phyloP scores from a whole-genome alignment of 306 rosid species.

The Vicia sativa region DNA sequence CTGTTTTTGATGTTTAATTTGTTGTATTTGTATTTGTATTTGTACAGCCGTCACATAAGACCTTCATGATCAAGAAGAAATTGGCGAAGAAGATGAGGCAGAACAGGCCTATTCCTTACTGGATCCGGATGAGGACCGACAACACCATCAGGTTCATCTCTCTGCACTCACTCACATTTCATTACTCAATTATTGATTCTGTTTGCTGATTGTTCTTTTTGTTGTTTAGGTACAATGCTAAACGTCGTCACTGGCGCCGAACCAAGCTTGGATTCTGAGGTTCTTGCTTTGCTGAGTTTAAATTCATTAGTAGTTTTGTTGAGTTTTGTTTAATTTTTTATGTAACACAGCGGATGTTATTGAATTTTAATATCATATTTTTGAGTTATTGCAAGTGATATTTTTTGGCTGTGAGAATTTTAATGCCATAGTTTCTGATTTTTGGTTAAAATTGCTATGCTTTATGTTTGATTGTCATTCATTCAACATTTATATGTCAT shows the following conservation, averaged over 20 bases:
- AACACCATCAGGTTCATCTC: constrained; percentile 69
- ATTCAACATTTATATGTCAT: no score
- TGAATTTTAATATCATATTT: constrained; percentile 8
- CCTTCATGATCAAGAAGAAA: constrained; percentile 86
- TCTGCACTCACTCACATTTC: neutral
- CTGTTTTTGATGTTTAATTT: constrained; percentile 1
- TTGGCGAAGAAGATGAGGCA: constrained; percentile 95
- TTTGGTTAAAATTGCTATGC: no score
- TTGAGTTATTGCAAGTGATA: no score
- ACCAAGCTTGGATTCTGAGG: constrained; percentile 60
- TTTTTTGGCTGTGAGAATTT: no score
- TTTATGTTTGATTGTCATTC: no score
- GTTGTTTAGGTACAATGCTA: constrained; percentile 49
- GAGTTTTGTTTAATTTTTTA: neutral
- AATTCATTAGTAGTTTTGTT: neutral
- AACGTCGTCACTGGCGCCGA: constrained; percentile 64
- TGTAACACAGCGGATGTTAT: neutral
- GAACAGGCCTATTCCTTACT: constrained; percentile 90
- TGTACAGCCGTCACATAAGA: constrained; percentile 86
- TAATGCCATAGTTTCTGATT: no score
- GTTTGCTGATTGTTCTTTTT: neutral
- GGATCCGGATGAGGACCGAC: constrained; percentile 91
- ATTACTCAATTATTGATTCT: neutral
- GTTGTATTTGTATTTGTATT: neutral
- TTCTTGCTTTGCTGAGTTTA: constrained; percentile 3